Base-by-base conservation (phyloP, 2,329 filamentous ascomycete species). In the Colletotrichum tropicicola region DNA sequence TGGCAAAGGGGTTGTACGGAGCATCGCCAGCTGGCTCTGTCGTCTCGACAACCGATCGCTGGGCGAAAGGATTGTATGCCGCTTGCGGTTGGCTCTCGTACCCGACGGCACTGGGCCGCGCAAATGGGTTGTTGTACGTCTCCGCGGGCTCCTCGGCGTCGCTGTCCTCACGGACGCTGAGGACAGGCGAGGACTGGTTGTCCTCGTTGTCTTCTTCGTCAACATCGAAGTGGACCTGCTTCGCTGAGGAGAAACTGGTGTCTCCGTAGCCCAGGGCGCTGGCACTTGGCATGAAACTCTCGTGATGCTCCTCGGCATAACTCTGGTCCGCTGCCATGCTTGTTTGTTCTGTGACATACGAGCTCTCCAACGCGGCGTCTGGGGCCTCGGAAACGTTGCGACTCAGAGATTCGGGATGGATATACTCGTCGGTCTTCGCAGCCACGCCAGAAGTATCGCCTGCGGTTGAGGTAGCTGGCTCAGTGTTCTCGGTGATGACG, bases 31-130 rank as follows among this genome's bases (percentile, higher is more conserved):
- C 5, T 3, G 37, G 21, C 17, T 35, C 48, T 6, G 30, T 25
- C 2, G 28, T 39, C 4, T 60, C 56, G 13, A 48, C 5, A 4
- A 21, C 56, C 3, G 27, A 43, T 25, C 23, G 32, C 13, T 41
- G 57, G 4, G 61, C 32, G 9, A 61, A 65, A 13, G 61, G 61
- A 7, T 65, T 61, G 35, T 53, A 54, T 5, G 56, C 48, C n/a
- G 43, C n/a, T 17, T 45, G 30, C 32, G 35, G 10, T n/a, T 59
- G 53, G 17, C 37, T 30, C 21, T 44, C 45, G 17, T 58, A 51
- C 7, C 6, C 10, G 6, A 10, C 23, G 10, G 23, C 19, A 6
- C 23, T 51, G 3, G 21, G 23, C 23, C 56, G 48, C 3, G 61
- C 17, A 28, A 65, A 61, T 7, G 61, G 57, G n/a, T 65, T 61